Conservation (phyloP, 768 basidiomycete species). For the Amanita fuliginea region DNA sequence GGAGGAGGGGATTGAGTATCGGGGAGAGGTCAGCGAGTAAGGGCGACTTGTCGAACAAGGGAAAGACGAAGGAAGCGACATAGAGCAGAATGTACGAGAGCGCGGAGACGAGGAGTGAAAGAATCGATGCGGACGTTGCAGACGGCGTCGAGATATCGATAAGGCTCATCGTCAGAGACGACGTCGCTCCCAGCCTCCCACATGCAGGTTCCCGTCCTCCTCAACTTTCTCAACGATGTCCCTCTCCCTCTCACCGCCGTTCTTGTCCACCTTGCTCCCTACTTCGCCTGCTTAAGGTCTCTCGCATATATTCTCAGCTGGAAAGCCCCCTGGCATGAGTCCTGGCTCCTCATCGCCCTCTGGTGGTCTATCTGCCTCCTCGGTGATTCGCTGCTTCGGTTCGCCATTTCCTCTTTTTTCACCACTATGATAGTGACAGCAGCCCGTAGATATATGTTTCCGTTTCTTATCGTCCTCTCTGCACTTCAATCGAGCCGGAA, state of each 20-base stretch:
- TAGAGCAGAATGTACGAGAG: slow-evolving; percentile 16
- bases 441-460: slow-evolving; percentile 28
- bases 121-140: slow-evolving; percentile 3
- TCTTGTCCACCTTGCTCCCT: slow-evolving; percentile 52
- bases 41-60: slow-evolving; percentile 29
- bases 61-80: slow-evolving; percentile 16
- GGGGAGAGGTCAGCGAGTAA: slow-evolving; percentile 14
- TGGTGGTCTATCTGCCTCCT: slow-evolving; percentile 79
- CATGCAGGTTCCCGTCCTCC: slow-evolving; percentile 12
- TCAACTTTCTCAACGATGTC: slow-evolving; percentile 45
- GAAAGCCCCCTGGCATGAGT: slow-evolving; percentile 46
- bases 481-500: slow-evolving; percentile 16
- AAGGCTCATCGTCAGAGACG: slow-evolving; percentile 8
- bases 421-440: not conserved
- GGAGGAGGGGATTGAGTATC: slow-evolving; percentile 27
- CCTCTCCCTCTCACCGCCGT: slow-evolving; percentile 51
- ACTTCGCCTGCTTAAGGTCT: slow-evolving; percentile 32
- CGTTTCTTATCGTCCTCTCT: slow-evolving; percentile 31
- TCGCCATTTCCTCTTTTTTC: slow-evolving; percentile 12
- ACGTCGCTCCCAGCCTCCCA: slow-evolving; percentile 2
- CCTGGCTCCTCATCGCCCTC: slow-evolving; percentile 50
- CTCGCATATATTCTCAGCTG: slow-evolving; percentile 44
- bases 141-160: not conserved
- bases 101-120: slow-evolving; percentile 7
- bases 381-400: slow-evolving; percentile 34